Evolutionary conservation across 208 protist species (phyloP).

Genomic region (Crithidia acanthocephali): DNA sequence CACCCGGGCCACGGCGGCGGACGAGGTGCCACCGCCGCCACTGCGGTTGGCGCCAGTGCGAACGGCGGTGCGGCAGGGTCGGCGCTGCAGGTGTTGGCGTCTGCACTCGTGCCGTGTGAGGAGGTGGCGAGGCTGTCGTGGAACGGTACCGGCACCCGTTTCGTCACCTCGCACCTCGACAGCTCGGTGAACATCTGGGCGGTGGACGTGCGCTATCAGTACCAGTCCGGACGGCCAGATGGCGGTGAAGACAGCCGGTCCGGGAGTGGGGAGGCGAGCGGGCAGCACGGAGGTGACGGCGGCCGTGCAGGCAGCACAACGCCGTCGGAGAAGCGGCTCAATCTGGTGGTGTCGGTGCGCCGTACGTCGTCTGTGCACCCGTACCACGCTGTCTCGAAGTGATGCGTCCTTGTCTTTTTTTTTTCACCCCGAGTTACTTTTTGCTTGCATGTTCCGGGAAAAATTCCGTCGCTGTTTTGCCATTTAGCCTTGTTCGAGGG

Average conservation of each 20-base stretch:
- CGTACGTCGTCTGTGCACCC: slow-evolving; percentile 57
- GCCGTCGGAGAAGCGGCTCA: slow-evolving; percentile 25
- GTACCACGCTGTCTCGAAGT: slow-evolving; percentile 41
- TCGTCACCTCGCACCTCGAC: slow-evolving; percentile 82
- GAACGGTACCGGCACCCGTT: slow-evolving; percentile 82
- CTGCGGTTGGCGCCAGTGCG: neutral
- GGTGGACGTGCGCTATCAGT: slow-evolving; percentile 54
- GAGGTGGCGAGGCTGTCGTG: slow-evolving; percentile 76
- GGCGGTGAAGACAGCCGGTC: neutral
- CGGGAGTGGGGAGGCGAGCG: neutral
- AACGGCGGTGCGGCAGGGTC: neutral
- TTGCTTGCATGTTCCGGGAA: neutral
- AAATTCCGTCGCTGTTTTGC: no score
- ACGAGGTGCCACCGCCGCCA: neutral
- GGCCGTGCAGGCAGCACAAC: slow-evolving; percentile 5
- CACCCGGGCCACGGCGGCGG: slow-evolving; percentile 15
- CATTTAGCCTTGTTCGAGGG: no score
- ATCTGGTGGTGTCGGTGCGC: slow-evolving; percentile 46
- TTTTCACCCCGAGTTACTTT: no score
- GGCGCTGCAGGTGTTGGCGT: slow-evolving; percentile 53
- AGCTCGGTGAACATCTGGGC: slow-evolving; percentile 74
- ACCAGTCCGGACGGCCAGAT: slow-evolving; percentile 5
- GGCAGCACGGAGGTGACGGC: neutral
- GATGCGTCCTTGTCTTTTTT: neutral
- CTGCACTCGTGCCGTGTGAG: slow-evolving; percentile 45